Conservation (phyloP, 1,139 yeast species). For the Hemisphaericaspora xylofermentans region DNA sequence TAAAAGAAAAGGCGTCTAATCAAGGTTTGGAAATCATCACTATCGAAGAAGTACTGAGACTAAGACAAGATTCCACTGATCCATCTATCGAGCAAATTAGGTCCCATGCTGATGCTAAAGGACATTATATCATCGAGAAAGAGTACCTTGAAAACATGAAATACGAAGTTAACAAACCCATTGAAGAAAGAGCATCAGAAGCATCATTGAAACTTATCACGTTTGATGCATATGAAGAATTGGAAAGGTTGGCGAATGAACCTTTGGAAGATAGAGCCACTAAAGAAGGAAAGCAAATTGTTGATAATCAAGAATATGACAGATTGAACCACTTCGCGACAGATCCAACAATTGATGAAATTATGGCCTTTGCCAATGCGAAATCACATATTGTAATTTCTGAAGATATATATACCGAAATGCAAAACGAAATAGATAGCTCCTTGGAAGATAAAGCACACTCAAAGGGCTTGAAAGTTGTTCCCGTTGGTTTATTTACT, state of each 20-base stretch:
- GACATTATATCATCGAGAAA: conserved; percentile 11
- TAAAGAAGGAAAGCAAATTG: conserved; percentile 7
- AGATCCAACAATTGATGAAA: conserved; percentile 17
- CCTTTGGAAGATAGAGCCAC: conserved; percentile 13
- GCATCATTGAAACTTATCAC: conserved; percentile 17
- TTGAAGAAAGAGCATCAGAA: conserved; percentile 13
- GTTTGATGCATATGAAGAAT: conserved; percentile 19
- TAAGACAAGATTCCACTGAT: conserved; percentile 5
- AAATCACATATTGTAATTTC: conserved; percentile 12
- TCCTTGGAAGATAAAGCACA: conserved; percentile 23
- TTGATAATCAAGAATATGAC: conserved; percentile 11
- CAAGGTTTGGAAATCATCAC: conserved; percentile 7
- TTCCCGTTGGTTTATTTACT: conserved; percentile 16
- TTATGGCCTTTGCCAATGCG: conserved; percentile 10
- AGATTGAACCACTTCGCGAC: conserved; percentile 9
- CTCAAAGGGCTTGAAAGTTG: conserved; percentile 14
- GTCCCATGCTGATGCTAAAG: conserved; percentile 15
- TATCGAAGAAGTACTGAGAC: conserved; percentile 1
- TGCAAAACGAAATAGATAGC: conserved; percentile 15
- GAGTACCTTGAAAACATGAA: conserved; percentile 6
- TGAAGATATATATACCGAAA: conserved; percentile 6
- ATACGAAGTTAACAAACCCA: conserved; percentile 5
- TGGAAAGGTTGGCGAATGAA: conserved; percentile 17
- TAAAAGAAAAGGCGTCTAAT: conserved; percentile 26
- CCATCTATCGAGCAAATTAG: conserved; percentile 20